Conservation (phyloP, 2,329 filamentous ascomycete genomes). For the Claviceps quebecensis region DNA sequence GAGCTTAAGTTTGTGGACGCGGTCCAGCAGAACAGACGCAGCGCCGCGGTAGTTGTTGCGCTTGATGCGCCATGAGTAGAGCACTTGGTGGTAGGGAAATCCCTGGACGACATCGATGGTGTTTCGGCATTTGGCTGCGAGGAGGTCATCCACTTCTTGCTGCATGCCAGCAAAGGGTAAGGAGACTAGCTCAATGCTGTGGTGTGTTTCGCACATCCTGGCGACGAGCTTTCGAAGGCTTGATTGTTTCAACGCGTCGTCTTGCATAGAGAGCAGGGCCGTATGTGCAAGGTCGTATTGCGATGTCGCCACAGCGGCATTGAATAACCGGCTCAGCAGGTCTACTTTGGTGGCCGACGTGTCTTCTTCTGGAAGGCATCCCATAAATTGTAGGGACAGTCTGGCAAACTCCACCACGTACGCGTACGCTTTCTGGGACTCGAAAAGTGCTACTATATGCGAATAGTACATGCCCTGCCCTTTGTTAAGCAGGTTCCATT, state of each 20-base stretch:
- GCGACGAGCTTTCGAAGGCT: slow-evolving; percentile 57
- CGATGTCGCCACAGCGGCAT: slow-evolving; percentile 62
- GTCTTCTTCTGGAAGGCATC: slow-evolving; percentile 11
- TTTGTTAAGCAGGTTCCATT: slow-evolving; percentile 53
- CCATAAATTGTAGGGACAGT: slow-evolving; percentile 53
- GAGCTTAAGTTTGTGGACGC: slow-evolving; percentile 46
- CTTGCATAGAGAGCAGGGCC: slow-evolving; percentile 58
- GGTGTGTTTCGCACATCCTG: slow-evolving; percentile 53
- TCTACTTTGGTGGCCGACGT: slow-evolving; percentile 42
- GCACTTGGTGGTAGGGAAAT: slow-evolving; percentile 77
- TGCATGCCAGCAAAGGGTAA: slow-evolving; percentile 70
- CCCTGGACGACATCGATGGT: slow-evolving; percentile 50
- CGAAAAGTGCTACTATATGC: slow-evolving; percentile 72
- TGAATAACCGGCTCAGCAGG: slow-evolving; percentile 73
- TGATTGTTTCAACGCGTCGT: slow-evolving; percentile 56
- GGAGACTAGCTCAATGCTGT: slow-evolving; percentile 53
- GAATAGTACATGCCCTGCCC: slow-evolving; percentile 76
- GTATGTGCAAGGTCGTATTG: slow-evolving; percentile 75
- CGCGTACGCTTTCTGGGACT: slow-evolving; percentile 61
- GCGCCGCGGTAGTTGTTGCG: slow-evolving; percentile 76
- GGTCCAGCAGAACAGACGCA: slow-evolving; percentile 47
- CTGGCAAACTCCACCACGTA: slow-evolving; percentile 75
- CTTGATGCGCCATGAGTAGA: slow-evolving; percentile 81
- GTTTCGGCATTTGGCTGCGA: slow-evolving; percentile 56
- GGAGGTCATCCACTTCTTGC: slow-evolving; percentile 63